Base-by-base conservation (phyloP, 768 basidiomycete genomes). In the Strobilomyces echinocephalus region DNA sequence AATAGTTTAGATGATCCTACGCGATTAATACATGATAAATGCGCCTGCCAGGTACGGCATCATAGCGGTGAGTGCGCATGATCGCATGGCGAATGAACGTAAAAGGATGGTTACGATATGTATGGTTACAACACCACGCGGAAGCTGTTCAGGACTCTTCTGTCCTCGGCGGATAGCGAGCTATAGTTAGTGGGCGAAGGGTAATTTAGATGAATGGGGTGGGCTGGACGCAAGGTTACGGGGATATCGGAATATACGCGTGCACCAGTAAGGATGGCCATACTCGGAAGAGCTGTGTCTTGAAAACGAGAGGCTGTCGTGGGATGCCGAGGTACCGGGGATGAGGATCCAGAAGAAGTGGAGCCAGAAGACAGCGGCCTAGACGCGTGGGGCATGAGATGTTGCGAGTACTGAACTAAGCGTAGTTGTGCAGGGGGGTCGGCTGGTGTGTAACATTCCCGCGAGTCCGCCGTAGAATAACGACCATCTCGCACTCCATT, bases 101-200 rank as follows among this genome's bases (percentile, higher is more conserved):
- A 42, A 41, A 16, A 36, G 12, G 30, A 44, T n/a, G n/a, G n/a
- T n/a, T n/a, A n/a, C n/a, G n/a, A 44, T 10, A 55, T 8, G 18
- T 8, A 14, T 58, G 31, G 52, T 69, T 67, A 83, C 47, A 82
- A 65, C 24, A 76, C 74, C 41, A 83, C 75, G 41, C 78, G 78
- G 62, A 85, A 78, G 42, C 79, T 78, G 57, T 75, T 76, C 50
- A 85, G 63, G n/a, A 75, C 79, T 50, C 81, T 74, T 52, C 76
- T 77, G 64, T 85, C 83, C 63, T 85, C 83, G 43, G 77, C 71
- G 10, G 81, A 71, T 33, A 82, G 46, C 72, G 73, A 57, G 69
- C 74, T 31, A 72, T 73, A 69, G 42, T 58, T 66, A 14, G 56
- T 65, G 38, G 65, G 60, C 16, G 63, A 60, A 45, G 62, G 68